These are phyloP conservation scores for Closterium sp. DNA, from an alignment of 139 green algal genomes.

Conservation along the genomic window DNA sequence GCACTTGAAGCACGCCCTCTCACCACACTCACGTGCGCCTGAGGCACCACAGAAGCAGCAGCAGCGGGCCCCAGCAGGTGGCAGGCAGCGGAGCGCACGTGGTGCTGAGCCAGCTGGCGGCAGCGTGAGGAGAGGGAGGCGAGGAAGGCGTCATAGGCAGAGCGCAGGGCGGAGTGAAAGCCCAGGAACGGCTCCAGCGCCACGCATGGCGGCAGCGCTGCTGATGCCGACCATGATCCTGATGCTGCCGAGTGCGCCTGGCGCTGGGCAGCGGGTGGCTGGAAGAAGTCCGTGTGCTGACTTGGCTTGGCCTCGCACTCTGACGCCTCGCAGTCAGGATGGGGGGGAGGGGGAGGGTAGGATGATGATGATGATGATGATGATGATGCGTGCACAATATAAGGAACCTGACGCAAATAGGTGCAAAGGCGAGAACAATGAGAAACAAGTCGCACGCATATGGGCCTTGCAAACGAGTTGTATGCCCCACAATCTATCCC, in stretches of 20 bases:
- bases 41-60: neutral
- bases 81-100: neutral
- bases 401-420: too few species aligned
- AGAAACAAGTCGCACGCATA: neutral
- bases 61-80: neutral
- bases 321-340: neutral
- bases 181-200: constrained; percentile 6
- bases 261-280: neutral
- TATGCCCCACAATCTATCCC: neutral
- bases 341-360: too few species aligned
- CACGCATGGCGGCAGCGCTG: neutral
- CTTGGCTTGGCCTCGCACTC: neutral
- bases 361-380: neutral
- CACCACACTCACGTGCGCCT: neutral
- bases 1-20: neutral
- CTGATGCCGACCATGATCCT: neutral
- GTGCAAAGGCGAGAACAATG: too few species aligned
- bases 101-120: neutral
- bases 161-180: neutral
- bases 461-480: too few species aligned
- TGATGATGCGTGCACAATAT: neutral
- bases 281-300: neutral
- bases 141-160: constrained; percentile 14
- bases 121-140: neutral
- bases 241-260: neutral